Conservation (phyloP, 164 flowering plant genomes). For the Chloranthus sessilifolius region DNA sequence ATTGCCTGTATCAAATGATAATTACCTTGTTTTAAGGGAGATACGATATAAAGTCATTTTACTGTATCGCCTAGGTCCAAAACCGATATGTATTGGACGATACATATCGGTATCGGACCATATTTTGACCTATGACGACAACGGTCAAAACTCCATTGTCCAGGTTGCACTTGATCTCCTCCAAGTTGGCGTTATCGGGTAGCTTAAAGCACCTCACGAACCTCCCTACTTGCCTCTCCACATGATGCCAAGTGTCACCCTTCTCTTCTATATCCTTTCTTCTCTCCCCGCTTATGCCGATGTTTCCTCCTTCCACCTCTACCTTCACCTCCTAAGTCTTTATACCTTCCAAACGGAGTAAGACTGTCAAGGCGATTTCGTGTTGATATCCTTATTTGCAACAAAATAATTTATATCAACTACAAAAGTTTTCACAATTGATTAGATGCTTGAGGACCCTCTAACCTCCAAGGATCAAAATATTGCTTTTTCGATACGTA, state of each 20-base stretch:
- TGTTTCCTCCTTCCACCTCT: conserved; percentile 8
- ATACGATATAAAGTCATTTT: too few relatives aligned
- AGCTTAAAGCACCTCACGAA: conserved; percentile 21
- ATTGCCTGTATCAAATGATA: too few relatives aligned
- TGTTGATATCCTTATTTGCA: background rate
- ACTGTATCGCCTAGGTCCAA: too few relatives aligned
- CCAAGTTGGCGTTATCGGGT: conserved; percentile 17
- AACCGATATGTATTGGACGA: too few relatives aligned
- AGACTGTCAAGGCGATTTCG: background rate
- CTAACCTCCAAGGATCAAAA: too few relatives aligned
- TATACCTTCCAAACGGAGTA: conserved; percentile 4
- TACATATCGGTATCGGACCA: too few relatives aligned
- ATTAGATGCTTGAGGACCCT: too few relatives aligned
- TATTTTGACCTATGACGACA: too few relatives aligned
- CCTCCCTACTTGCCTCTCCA: conserved; percentile 17
- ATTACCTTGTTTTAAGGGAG: too few relatives aligned
- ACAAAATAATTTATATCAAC: background rate
- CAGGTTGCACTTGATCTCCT: conserved; percentile 9
- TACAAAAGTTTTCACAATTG: too few relatives aligned
- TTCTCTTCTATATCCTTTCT: conserved; percentile 13
- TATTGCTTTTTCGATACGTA: too few relatives aligned
- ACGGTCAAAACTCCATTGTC: conserved; percentile 17
- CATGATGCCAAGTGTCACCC: conserved; percentile 17
- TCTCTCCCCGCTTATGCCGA: conserved; percentile 13
- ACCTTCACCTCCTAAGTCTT: conserved; percentile 12